Evolutionary conservation across 2,329 filamentous ascomycete species (phyloP).

Genomic region (Aspergillus ruber): DNA sequence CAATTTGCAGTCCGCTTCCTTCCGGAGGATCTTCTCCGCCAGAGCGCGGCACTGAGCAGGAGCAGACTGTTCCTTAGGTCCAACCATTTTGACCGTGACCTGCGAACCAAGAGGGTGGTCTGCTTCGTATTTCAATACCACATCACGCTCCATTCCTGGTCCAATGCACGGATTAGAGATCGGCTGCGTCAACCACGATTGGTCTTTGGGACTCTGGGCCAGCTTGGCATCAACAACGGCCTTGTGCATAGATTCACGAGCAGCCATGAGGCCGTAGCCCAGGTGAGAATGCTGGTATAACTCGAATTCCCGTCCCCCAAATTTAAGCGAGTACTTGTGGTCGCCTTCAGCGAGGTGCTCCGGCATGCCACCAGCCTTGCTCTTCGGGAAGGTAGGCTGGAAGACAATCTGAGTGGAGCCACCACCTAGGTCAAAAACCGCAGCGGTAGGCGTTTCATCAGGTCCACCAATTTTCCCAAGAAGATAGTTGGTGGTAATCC

Average conservation of each 20-base stretch:
- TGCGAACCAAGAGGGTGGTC: slow-evolving; percentile 59
- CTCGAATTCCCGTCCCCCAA: slow-evolving; percentile 83
- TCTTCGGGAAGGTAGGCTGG: slow-evolving; percentile 81
- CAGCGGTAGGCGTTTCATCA: slow-evolving; percentile 83
- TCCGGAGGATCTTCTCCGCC: slow-evolving; percentile 83
- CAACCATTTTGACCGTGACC: slow-evolving; percentile 77
- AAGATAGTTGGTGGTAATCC: slow-evolving; percentile 98
- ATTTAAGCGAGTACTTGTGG: slow-evolving; percentile 89
- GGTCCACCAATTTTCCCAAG: slow-evolving; percentile 94
- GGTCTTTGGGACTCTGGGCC: slow-evolving; percentile 53
- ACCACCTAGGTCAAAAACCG: slow-evolving; percentile 91
- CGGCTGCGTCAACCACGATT: slow-evolving; percentile 63
- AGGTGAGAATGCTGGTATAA: slow-evolving; percentile 98
- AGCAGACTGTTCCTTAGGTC: slow-evolving; percentile 61
- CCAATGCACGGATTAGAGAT: slow-evolving; percentile 81
- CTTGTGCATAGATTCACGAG: slow-evolving; percentile 77
- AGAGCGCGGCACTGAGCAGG: slow-evolving; percentile 84
- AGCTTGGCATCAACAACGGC: slow-evolving; percentile 66
- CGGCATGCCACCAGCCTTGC: slow-evolving; percentile 69
- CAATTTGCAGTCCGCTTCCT: slow-evolving; percentile 73
- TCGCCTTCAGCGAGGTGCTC: slow-evolving; percentile 80
- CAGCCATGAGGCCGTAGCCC: slow-evolving; percentile 93
- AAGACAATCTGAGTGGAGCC: slow-evolving; percentile 99
- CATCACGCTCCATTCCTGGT: slow-evolving; percentile 67
- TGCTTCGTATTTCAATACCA: slow-evolving; percentile 65